Evolutionary conservation across 306 rosid species (phyloP).

Genomic region (Vigna radiata): DNA sequence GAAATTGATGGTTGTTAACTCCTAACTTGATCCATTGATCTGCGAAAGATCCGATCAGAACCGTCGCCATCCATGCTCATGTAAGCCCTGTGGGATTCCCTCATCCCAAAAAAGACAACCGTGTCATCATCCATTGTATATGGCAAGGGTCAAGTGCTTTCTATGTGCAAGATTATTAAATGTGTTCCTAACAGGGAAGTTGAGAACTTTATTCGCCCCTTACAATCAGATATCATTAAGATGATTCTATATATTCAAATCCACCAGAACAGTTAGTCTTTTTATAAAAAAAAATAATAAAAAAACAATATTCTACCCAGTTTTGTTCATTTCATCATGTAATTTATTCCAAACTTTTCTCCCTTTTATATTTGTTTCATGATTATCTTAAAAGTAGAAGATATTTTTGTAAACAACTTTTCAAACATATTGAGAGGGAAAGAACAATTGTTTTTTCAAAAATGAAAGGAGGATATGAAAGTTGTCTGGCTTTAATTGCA

Average conservation of each 20-base stretch:
- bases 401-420: neutral
- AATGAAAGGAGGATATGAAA: neutral
- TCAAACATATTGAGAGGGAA: neutral
- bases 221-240: conserved; percentile 42
- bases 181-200: conserved; percentile 49
- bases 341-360: neutral
- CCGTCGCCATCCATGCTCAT: conserved; percentile 60
- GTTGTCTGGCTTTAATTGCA: neutral
- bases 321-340: neutral
- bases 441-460: neutral
- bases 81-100: conserved; percentile 53
- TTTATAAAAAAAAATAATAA: no score
- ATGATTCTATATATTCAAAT: conserved; percentile 8
- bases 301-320: neutral
- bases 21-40: conserved; percentile 39
- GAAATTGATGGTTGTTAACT: conserved; percentile 55
- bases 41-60: conserved; percentile 55
- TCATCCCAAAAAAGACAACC: conserved; percentile 63
- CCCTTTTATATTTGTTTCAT: neutral
- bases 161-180: conserved; percentile 48
- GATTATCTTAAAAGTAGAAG: neutral
- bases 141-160: conserved; percentile 50
- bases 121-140: conserved; percentile 50
- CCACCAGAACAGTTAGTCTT: neutral
- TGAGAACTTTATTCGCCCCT: conserved; percentile 47